Base-by-base conservation (phyloP, 2,329 filamentous ascomycete genomes). In the Chrysoporthe austroafricana region DNA sequence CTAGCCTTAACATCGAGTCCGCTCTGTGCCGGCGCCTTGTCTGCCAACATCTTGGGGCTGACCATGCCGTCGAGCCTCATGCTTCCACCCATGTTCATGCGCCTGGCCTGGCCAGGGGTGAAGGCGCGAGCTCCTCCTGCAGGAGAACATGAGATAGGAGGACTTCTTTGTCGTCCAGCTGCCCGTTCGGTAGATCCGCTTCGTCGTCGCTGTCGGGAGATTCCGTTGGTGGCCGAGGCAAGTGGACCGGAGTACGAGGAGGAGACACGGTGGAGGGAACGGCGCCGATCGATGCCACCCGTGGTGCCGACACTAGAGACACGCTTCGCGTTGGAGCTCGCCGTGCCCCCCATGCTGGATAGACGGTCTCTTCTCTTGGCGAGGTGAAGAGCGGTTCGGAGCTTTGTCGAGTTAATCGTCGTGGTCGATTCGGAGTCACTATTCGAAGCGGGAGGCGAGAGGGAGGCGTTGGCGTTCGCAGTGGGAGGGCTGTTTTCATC, bases 31-130 rank as follows among this genome's bases (percentile, higher is more conserved):
- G 66, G 52, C 44, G 66, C 54, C 48, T 66, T 69, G 44, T 58
- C 66, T 56, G 48, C 62, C 32, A 63, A 36, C 54, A 67, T 54
- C 46, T 71, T 69, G 14, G 67, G 64, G 70, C 70, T 58, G 66
- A 65, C 46, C 44, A 70, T 64, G 57, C 73, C 69, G 8, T 76
- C 75, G 42, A 67, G 39, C 43, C 75, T 75, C 68, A 82, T 71
- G 69, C 78, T 81, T 16, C 80, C 80, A 46, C 82, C 80, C 67
- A 88, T 76, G 71, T 86, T 85, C 85, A 88, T 88, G 58, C 86
- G 80, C 63, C 86, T 77, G 32, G 85, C 86, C 73, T 88, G 86
- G 2, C 85, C 85, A 1, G 83, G 78, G 13, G 85, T 87, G 70
- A 88, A 79, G 3, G 77, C 75, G 48, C 72, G 66, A 67, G 56